A percentile compares a stretch with the other conserved stretches of the same genome.
Evolutionary conservation across 225 moss, liverwort and hornwort genomes (phyloP).

Genomic region (Takakia lepidozioides): DNA sequence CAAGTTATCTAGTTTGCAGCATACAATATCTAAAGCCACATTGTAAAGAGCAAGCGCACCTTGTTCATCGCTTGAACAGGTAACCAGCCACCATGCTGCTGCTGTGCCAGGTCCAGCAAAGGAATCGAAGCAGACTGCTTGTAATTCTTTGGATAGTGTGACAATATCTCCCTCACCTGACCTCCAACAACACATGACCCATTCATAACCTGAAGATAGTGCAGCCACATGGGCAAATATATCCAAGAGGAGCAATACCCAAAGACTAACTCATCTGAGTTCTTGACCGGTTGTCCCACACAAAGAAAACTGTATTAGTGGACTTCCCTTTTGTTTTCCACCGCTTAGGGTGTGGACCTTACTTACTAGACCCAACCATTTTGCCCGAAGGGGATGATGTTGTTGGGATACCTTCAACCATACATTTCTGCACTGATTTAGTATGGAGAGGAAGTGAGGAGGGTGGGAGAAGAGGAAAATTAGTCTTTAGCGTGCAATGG

Average conservation of each 20-base stretch:
- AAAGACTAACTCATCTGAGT: no score
- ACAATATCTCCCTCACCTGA: slow-evolving; percentile 79
- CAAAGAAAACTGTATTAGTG: no score
- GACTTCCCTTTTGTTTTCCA: not conserved
- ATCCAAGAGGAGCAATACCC: not conserved
- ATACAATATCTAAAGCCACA: no score
- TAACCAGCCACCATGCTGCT: slow-evolving; percentile 93
- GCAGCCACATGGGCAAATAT: not conserved
- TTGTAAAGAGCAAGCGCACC: slow-evolving; percentile 20
- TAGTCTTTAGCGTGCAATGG: not conserved
- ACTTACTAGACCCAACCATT: not conserved
- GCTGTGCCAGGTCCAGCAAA: slow-evolving; percentile 90
- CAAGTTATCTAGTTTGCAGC: no score
- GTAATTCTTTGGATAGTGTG: slow-evolving; percentile 92
- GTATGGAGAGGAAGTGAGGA: not conserved
- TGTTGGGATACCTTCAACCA: not conserved
- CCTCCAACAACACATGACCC: slow-evolving; percentile 7
- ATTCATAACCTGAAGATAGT: not conserved
- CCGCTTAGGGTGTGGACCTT: not conserved
- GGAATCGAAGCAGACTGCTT: slow-evolving; percentile 92
- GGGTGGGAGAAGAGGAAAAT: not conserved
- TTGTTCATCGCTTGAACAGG: slow-evolving; percentile 89
- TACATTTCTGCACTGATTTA: not conserved
- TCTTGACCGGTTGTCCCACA: no score
- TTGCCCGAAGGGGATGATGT: not conserved